A percentile compares a stretch with the other conserved stretches of the same genome.
These are phyloP conservation scores for Inonotus hispidus DNA, from an alignment of 1,284 basidiomycete genomes.

Conservation along the genomic window DNA sequence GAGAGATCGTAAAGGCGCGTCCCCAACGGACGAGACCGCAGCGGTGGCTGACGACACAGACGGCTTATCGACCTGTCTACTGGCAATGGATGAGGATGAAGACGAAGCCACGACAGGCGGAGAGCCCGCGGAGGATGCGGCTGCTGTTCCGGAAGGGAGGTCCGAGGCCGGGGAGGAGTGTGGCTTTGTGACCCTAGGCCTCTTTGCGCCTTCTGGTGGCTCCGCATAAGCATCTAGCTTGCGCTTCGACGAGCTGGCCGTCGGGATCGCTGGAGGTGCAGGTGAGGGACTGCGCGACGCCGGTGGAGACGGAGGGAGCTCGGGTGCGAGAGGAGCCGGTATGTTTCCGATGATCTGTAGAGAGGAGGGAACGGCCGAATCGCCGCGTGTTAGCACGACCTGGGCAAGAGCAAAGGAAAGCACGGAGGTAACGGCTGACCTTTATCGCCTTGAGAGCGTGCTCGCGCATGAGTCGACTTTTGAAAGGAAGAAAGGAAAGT, in stretches of 20 bases:
- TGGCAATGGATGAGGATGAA: slow-evolving; percentile 15
- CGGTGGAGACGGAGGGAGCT: slow-evolving; percentile 63
- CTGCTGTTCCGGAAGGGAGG: not conserved
- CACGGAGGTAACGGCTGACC: slow-evolving; percentile 34
- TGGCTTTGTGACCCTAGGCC: slow-evolving; percentile 39
- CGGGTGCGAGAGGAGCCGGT: slow-evolving; percentile 49
- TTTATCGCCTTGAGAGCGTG: slow-evolving; percentile 57
- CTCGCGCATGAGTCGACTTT: slow-evolving; percentile 54
- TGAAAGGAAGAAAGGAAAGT: slow-evolving; percentile 17
- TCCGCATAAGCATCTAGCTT: slow-evolving; percentile 41
- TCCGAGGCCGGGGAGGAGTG: not conserved
- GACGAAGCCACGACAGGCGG: slow-evolving; percentile 19
- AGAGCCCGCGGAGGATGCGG: slow-evolving; percentile 3
- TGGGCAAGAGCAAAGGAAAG: not conserved
- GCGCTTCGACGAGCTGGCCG: slow-evolving; percentile 42
- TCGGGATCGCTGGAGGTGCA: slow-evolving; percentile 29
- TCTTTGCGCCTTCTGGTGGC: slow-evolving; percentile 48
- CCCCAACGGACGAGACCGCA: slow-evolving; percentile 25
- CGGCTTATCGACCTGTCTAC: slow-evolving; percentile 25
- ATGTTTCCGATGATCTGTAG: slow-evolving; percentile 55
- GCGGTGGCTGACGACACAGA: slow-evolving; percentile 21
- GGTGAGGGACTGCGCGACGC: slow-evolving; percentile 59
- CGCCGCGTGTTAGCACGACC: not conserved
- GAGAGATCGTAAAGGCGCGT: slow-evolving; percentile 31
- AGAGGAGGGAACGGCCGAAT: slow-evolving; percentile 10